Evolutionary conservation across 1,284 basidiomycete species (phyloP).

Genomic region (Cystobasidiaceae sp.): DNA sequence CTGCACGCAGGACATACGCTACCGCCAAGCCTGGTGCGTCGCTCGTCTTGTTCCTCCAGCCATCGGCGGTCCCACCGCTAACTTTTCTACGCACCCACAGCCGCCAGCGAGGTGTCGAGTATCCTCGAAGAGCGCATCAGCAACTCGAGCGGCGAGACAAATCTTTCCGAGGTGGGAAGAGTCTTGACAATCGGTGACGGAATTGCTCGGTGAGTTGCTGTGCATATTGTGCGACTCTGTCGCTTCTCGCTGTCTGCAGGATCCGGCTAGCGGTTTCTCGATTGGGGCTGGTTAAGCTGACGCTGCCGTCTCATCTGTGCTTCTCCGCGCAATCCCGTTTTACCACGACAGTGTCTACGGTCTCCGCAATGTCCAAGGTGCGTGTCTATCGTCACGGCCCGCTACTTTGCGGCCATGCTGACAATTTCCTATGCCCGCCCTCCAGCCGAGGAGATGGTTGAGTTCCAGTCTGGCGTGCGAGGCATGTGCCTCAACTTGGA

Average conservation of each 20-base stretch:
- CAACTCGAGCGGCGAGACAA: slow-evolving; percentile 79
- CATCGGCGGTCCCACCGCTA: too few species aligned
- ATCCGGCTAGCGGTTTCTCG: background rate
- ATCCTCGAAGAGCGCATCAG: slow-evolving; percentile 98
- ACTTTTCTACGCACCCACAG: too few species aligned
- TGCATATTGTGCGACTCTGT: background rate
- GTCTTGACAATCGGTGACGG: slow-evolving; percentile 99
- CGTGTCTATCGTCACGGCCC: slow-evolving; percentile 35
- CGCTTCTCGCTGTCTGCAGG: background rate
- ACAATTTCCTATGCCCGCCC: too few species aligned
- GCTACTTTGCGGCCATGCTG: background rate
- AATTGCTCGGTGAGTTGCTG: slow-evolving; percentile 64
- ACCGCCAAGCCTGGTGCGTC: slow-evolving; percentile 91
- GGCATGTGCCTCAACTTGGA: slow-evolving; percentile 90
- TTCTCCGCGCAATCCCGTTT: too few species aligned
- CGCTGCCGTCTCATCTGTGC: background rate
- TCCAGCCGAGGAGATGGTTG: slow-evolving; percentile 99
- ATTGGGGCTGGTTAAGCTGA: too few species aligned
- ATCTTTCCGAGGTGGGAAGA: slow-evolving; percentile 90
- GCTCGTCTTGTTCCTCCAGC: too few species aligned
- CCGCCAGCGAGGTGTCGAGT: too few species aligned
- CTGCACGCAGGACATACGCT: slow-evolving; percentile 64
- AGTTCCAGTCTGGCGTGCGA: slow-evolving; percentile 94
- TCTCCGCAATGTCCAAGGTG: slow-evolving; percentile 77
- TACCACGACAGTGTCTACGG: slow-evolving; percentile 68